phyloP scores from a whole-genome alignment of 805 yeast genomes.

The Torulaspora gathmanii region DNA sequence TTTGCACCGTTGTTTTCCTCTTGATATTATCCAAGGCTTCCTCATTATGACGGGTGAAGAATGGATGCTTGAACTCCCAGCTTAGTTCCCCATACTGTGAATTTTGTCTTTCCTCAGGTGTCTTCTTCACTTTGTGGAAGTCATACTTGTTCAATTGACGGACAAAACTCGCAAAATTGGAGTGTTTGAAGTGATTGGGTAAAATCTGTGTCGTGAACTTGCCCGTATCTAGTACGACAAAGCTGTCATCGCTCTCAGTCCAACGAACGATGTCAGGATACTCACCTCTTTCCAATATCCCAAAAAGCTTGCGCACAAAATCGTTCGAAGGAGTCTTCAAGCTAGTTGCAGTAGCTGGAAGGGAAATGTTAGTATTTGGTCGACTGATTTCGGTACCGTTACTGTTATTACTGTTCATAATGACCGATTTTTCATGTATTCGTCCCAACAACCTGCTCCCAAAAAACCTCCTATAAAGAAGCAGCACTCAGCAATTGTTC shows the following conservation, averaged over 20 bases:
- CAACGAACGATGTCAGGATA: constrained; percentile 75
- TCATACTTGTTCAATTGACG: constrained; percentile 95
- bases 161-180: constrained; percentile 91
- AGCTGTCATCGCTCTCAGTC: constrained; percentile 81
- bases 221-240: constrained; percentile 84
- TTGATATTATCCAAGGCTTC: constrained; percentile 83
- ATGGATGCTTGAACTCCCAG: constrained; percentile 95
- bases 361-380: constrained; percentile 9
- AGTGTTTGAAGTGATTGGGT: constrained; percentile 91
- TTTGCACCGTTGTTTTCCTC: constrained; percentile 65
- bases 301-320: constrained; percentile 71
- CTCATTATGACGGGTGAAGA: constrained; percentile 68
- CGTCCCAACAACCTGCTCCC: not conserved
- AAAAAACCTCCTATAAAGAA: not conserved
- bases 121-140: constrained; percentile 86
- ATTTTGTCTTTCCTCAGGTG: constrained; percentile 54
- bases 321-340: constrained; percentile 54
- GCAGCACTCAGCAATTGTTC: not conserved
- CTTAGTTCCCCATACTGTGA: constrained; percentile 67
- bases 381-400: constrained; percentile 15
- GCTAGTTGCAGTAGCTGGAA: constrained; percentile 4
- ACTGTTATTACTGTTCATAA: constrained; percentile 12
- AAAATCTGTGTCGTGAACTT: constrained; percentile 84
- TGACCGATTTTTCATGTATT: constrained; percentile 1
- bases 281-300: constrained; percentile 79